Evolutionary conservation across 2,329 filamentous ascomycete species (phyloP), one percentile per base, ranked within the genome.

Genomic region (Mariannaea sp.): DNA sequence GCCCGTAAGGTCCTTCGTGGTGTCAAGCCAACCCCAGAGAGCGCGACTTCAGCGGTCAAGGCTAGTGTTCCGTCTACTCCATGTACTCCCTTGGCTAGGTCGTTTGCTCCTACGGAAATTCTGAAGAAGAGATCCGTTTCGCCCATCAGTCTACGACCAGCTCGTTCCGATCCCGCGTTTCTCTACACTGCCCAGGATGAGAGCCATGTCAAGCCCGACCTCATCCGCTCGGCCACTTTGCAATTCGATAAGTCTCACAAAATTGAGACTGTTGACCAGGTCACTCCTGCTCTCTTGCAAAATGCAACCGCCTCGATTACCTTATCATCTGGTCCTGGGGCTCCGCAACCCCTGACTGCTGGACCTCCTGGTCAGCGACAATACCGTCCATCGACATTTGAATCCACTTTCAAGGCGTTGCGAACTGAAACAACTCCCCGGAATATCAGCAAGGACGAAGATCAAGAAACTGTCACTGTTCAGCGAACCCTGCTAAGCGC

Each of bases 281-380:
- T 41, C 8, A 57, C 48, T 22, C 32, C 45, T 52, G 47, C 56
- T 45, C 49, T 57, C 17, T 43, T 39, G 22, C 42, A 57, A 24
- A 24, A 5, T 56, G 51, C 52, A 22, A 40, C 59, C 40, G 20
- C 51, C 13, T 58, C 57, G n/a, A 58, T 51, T 36, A 56, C 61
- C n/a, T 64, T 71, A 14, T 62, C 71, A 3, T 67, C 63, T 20
- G 70, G 70, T 1, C 68, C 71, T 1, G 78, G 78, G 5, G 73
- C 72, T 14, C 80, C 79, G n/a, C 73, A 68, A 17, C 80, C 80
- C 8, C 62, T 83, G 57, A 82, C 77, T 16, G 80, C 80, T 22
- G 80, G 80, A 2, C 80, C 80, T 35, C 80, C 80, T 10, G 80
- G 80, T 16, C 77, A 79, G 54, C 76, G 80, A 35, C 77, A 79